Base-by-base conservation (phyloP, 768 basidiomycete species). In the Austroboletus eburneus region DNA sequence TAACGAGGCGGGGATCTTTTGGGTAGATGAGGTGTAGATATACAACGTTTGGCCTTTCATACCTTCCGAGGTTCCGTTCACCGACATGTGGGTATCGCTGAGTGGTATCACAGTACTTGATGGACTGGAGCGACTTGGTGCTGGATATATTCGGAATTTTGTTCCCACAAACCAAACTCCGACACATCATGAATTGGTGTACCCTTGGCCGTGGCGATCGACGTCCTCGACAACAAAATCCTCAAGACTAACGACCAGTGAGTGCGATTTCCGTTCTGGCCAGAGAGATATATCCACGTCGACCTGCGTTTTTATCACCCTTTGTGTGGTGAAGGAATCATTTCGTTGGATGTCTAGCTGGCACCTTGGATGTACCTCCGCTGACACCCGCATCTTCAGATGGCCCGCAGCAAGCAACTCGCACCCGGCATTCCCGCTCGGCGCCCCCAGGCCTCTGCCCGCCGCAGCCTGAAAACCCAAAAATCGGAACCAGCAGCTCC, bases 351-450 rank as follows among this genome's bases (percentile, higher is more conserved):
- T 72, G 66, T 53, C 48, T 55, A 43, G 18, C 36, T 25, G 40
- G 47, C 54, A 39, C 41, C 45, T 52, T 59, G 69, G 74, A 75
- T 75, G 70, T 50, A 44, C 46, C 57, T 42, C 33, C 47, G 18
- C 63, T 66, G 32, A 66, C 55, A 21, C 5, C 29, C 18, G 21
- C 48, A n/a, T 44, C 54, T 48, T 47, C 69, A 85, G 83, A 90
- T 91, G 87, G 87, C 86, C 70, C 85, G 87, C 73, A 86, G 77
- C 69, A 86, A 87, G 74, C 82, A 87, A 75, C 73, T 93, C 70
- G 83, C 80, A 67, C 80, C 86, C 57, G 78, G 85, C 66, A 72
- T 93, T 68, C 79, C 87, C 63, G 74, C 87, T 66, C 91, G 90
- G 56, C 82, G 86, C 61, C 89, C 89, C 45, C 83, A 84, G 68